These are phyloP conservation scores for Cymbopogon citratus DNA, from an alignment of 176 grass and related monocot genomes.

Conservation along the genomic window DNA sequence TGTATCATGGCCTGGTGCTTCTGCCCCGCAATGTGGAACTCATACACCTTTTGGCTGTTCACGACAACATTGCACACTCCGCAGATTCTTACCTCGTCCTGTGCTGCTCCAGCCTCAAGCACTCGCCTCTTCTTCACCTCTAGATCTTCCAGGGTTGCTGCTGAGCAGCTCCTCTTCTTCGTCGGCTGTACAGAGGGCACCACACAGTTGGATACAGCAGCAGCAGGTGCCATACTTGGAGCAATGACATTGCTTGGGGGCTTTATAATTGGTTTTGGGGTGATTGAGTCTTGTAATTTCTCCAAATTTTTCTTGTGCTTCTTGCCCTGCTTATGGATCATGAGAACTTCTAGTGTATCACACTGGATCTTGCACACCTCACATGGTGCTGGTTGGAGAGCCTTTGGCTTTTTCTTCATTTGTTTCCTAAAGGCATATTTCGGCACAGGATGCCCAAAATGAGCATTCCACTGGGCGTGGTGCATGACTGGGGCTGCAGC, in stretches of 20 bases:
- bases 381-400: conserved; percentile 48
- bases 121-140: conserved; percentile 66
- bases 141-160: conserved; percentile 39
- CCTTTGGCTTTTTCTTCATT: conserved; percentile 33
- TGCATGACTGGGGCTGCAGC: conserved; percentile 16
- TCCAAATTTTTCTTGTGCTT: conserved; percentile 81
- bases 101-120: conserved; percentile 53
- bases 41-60: conserved; percentile 65
- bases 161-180: conserved; percentile 38
- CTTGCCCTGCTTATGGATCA: conserved; percentile 63
- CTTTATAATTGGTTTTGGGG: conserved; percentile 33
- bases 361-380: conserved; percentile 74
- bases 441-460: conserved; percentile 29
- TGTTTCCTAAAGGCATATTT: conserved; percentile 30
- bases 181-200: conserved; percentile 1
- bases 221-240: conserved; percentile 9
- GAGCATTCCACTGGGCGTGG: conserved; percentile 38
- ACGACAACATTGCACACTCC: conserved; percentile 59
- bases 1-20: conserved; percentile 64
- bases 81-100: conserved; percentile 57
- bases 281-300: conserved; percentile 61
- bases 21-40: conserved; percentile 62
- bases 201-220: conserved; percentile 17
- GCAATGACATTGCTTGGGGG: neutral
- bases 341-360: conserved; percentile 50